These are phyloP conservation scores for Phytophthora chlamydospora DNA, from an alignment of 352 stramenopile species.

Conservation along the genomic window DNA sequence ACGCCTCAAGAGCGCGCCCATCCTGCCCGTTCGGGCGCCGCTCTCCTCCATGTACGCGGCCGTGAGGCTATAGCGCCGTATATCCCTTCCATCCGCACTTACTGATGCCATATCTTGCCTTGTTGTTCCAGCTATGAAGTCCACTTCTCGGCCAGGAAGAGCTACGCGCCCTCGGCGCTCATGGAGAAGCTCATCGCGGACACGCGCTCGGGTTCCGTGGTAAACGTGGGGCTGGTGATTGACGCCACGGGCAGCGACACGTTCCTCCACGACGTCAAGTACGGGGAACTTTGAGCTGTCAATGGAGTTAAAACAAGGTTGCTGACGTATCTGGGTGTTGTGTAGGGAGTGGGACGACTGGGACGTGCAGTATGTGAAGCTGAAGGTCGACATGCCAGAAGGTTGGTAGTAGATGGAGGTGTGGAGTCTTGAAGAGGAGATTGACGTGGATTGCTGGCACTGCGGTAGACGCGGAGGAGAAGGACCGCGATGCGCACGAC, in stretches of 20 bases:
- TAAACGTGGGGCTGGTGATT: slow-evolving; percentile 81
- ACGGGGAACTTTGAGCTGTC: slow-evolving; percentile 23
- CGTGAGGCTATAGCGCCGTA: background rate
- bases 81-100: background rate
- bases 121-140: slow-evolving; percentile 73
- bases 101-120: slow-evolving; percentile 6
- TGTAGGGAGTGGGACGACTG: slow-evolving; percentile 88
- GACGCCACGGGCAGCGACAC: slow-evolving; percentile 73
- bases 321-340: slow-evolving; percentile 7
- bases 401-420: slow-evolving; percentile 21
- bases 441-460: slow-evolving; percentile 5
- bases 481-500: slow-evolving; percentile 46
- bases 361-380: slow-evolving; percentile 86
- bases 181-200: slow-evolving; percentile 86
- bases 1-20: slow-evolving; percentile 52
- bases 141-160: slow-evolving; percentile 67
- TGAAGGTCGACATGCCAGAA: slow-evolving; percentile 47
- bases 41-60: slow-evolving; percentile 75
- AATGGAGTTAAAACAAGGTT: background rate
- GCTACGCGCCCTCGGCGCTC: slow-evolving; percentile 67
- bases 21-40: slow-evolving; percentile 82
- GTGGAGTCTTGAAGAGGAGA: background rate
- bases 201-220: slow-evolving; percentile 58
- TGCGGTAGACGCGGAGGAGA: slow-evolving; percentile 36
- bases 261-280: slow-evolving; percentile 83